A percentile compares a stretch with the other conserved stretches of the same genome.
These are phyloP conservation scores for Tylopilus sp. DNA, from an alignment of 1,284 basidiomycete genomes.

Conservation along the genomic window DNA sequence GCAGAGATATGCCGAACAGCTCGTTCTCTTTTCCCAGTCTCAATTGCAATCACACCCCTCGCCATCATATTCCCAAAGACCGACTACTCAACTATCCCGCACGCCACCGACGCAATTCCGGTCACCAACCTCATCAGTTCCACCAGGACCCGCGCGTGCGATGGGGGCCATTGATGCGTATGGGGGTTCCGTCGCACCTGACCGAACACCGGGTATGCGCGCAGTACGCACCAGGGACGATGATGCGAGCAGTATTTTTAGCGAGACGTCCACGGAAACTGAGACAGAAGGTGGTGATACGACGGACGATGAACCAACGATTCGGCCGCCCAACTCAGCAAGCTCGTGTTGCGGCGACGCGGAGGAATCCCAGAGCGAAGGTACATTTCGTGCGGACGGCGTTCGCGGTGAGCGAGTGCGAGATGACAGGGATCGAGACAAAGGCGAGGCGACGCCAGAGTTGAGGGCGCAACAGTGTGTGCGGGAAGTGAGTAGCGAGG, in stretches of 20 bases:
- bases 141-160: slow-evolving; percentile 41
- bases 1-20: slow-evolving; percentile 91
- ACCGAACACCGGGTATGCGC: slow-evolving; percentile 32
- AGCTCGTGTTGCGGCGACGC: slow-evolving; percentile 29
- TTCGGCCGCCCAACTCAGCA: slow-evolving; percentile 46
- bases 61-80: slow-evolving; percentile 25
- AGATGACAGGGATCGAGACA: slow-evolving; percentile 30
- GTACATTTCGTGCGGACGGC: slow-evolving; percentile 24
- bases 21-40: slow-evolving; percentile 62
- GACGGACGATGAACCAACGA: slow-evolving; percentile 75
- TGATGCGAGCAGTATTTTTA: slow-evolving; percentile 32
- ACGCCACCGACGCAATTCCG: slow-evolving; percentile 25
- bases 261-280: slow-evolving; percentile 37
- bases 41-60: slow-evolving; percentile 26
- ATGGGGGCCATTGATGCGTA: slow-evolving; percentile 57
- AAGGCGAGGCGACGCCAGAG: slow-evolving; percentile 32
- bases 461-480: slow-evolving; percentile 28
- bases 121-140: slow-evolving; percentile 12
- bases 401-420: slow-evolving; percentile 7
- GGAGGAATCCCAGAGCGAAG: slow-evolving; percentile 26
- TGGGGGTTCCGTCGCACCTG: slow-evolving; percentile 35
- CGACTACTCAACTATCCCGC: slow-evolving; percentile 20
- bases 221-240: slow-evolving; percentile 31
- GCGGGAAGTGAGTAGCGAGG: slow-evolving; percentile 26
- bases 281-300: slow-evolving; percentile 48